Conservation (phyloP, 345 rosid species). For the Acer yangbiense region DNA sequence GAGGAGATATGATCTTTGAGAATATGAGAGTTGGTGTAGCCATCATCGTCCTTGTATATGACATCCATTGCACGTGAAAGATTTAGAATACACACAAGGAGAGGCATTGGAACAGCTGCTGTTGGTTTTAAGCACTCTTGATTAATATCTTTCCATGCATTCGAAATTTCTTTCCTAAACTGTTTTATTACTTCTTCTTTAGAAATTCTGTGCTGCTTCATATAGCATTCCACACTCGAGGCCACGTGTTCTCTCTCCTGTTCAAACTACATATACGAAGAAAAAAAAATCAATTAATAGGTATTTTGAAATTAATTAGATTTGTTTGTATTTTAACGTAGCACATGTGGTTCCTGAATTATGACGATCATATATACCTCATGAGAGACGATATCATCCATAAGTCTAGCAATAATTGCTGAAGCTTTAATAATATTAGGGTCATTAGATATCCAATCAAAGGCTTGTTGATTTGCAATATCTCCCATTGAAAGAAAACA, state of each 20-base stretch:
- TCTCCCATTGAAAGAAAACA: constrained; percentile 21
- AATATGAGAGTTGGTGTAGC: constrained; percentile 19
- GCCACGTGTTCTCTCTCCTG: constrained; percentile 27
- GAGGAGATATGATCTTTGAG: constrained; percentile 19
- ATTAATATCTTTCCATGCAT: constrained; percentile 36
- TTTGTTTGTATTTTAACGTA: too few relatives aligned
- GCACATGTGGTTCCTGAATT: too few relatives aligned
- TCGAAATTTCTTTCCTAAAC: not conserved
- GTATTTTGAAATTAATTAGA: too few relatives aligned
- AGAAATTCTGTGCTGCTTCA: constrained; percentile 5
- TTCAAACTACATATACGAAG: constrained; percentile 19
- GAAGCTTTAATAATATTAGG: constrained; percentile 23
- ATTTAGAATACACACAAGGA: constrained; percentile 24
- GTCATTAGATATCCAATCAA: constrained; percentile 20
- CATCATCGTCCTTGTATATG: constrained; percentile 25
- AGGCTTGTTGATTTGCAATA: constrained; percentile 7
- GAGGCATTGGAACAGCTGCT: not conserved
- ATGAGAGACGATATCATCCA: constrained; percentile 27
- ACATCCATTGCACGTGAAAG: constrained; percentile 23
- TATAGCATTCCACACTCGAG: constrained; percentile 26
- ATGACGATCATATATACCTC: not conserved
- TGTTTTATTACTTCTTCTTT: constrained; percentile 4
- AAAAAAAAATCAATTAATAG: too few relatives aligned
- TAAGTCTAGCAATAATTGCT: constrained; percentile 10
- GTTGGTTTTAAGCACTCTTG: constrained; percentile 20